Evolutionary conservation across 306 rosid genomes (phyloP).

Genomic region (Macrotyloma uniflorum): DNA sequence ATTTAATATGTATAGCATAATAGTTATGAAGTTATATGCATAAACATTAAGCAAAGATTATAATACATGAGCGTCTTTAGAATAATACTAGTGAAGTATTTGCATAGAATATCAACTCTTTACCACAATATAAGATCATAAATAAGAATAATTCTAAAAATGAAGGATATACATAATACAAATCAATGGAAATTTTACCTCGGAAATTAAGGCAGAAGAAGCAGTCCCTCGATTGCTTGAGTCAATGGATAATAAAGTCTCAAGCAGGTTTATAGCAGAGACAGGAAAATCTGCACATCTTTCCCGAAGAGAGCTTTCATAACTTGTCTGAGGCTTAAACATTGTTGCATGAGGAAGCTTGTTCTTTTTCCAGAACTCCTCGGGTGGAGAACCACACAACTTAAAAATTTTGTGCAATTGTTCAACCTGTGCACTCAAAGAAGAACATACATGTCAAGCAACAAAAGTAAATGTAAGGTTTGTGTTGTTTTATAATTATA

Average conservation of each 20-base stretch:
- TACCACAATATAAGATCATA: not conserved
- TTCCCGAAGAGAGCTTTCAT: conserved; percentile 70
- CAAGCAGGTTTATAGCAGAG: conserved; percentile 62
- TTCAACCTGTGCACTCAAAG: conserved; percentile 68
- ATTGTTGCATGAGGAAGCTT: conserved; percentile 89
- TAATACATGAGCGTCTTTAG: not conserved
- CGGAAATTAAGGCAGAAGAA: conserved; percentile 84
- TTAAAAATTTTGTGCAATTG: conserved; percentile 94
- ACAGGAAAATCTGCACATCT: conserved; percentile 68
- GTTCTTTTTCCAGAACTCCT: conserved; percentile 80
- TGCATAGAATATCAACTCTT: not conserved
- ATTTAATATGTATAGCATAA: not conserved
- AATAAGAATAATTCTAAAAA: not conserved
- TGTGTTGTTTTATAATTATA: not conserved
- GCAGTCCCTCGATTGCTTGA: conserved; percentile 80
- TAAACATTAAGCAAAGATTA: not conserved
- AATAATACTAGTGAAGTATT: not conserved
- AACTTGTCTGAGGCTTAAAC: conserved; percentile 82
- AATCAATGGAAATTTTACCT: conserved; percentile 51
- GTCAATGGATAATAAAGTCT: conserved; percentile 76
- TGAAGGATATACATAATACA: not conserved
- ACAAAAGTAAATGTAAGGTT: not conserved
- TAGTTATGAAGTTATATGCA: not conserved
- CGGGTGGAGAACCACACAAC: conserved; percentile 92
- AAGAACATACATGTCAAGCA: conserved; percentile 13